phyloP scores from a whole-genome alignment of 140 eudicot genomes.

The Cichorium intybus region DNA sequence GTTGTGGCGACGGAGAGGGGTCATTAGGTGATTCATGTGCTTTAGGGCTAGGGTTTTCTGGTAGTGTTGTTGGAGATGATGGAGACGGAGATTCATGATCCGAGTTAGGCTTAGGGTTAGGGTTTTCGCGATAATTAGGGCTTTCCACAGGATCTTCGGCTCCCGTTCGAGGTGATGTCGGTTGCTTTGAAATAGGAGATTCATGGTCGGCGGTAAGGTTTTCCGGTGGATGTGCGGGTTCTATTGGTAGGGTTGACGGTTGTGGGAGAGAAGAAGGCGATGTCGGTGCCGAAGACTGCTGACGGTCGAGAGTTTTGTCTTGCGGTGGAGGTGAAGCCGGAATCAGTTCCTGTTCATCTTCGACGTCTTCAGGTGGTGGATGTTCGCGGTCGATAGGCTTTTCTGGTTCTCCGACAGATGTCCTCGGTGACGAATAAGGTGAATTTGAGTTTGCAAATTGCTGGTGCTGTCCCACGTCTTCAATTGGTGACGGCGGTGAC shows the following conservation, averaged over 20 bases:
- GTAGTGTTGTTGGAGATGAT: slow-evolving; percentile 17
- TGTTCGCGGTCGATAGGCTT: neutral
- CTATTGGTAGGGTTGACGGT: slow-evolving; percentile 20
- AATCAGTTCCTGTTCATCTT: slow-evolving; percentile 2
- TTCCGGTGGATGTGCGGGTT: slow-evolving; percentile 17
- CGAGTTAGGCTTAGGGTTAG: slow-evolving; percentile 15
- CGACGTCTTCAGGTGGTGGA: slow-evolving; percentile 20
- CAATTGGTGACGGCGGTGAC: slow-evolving; percentile 23
- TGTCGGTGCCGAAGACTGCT: slow-evolving; percentile 10
- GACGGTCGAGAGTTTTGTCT: neutral
- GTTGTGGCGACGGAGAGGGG: slow-evolving; percentile 21
- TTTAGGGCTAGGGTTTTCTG: slow-evolving; percentile 16
- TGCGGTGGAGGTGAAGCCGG: slow-evolving; percentile 25
- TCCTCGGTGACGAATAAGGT: slow-evolving; percentile 15
- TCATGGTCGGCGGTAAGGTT: slow-evolving; percentile 5
- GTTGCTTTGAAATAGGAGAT: slow-evolving; percentile 6
- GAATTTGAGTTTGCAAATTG: slow-evolving; percentile 17
- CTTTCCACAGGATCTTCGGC: neutral
- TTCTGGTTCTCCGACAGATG: slow-evolving; percentile 9
- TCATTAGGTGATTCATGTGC: slow-evolving; percentile 14
- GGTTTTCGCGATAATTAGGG: slow-evolving; percentile 18
- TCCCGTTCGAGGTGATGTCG: neutral
- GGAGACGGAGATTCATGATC: slow-evolving; percentile 24
- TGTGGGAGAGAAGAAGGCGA: slow-evolving; percentile 11
- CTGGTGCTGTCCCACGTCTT: slow-evolving; percentile 19